Base-by-base conservation (phyloP, 164 flowering plant species). In the Litsea cubeba region DNA sequence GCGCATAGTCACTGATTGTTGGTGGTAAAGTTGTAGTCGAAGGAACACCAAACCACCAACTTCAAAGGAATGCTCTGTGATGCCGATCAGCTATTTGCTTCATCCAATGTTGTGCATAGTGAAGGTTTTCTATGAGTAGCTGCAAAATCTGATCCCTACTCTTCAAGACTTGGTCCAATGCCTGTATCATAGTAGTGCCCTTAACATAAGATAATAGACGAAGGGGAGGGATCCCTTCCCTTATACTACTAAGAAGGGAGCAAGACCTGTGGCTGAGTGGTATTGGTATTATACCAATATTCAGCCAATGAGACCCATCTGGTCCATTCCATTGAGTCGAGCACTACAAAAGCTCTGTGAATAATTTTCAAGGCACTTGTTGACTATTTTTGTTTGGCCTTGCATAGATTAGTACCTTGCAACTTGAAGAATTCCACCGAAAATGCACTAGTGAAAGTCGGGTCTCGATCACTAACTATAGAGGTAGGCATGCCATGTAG, bases 241-340 rank as follows among this genome's bases (percentile, higher is more conserved):
- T 40, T 70, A 73, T 2, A 68, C 12, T 8, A 70, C 73, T 30
- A 70, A 49, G 17, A 35, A 69, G 2, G 74, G 80, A 2, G 73
- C 50, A 57, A 70, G 32, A 12, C 51, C 15, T 2, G 50, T 77
- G 5, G 73, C 2, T 2, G 71, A 22, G 46, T 77, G 74, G 28
- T 28, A n/a, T n/a, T n/a, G n/a, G n/a, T n/a, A n/a, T n/a, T n/a
- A n/a, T 78, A 78, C 62, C 71, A 57, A 17, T 5, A 78, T 57
- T 74, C 77, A 3, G 62, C 71, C 77, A 30, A 71, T 6, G 50
- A 24, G 0, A 78, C 12, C 62, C 69, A 75, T 2, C 46, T 57
- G 0, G 50, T 14, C 75, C 72, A 78, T 2, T 30, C 14, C 18
- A 30, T 2, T 4, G 1, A 68, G 77, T 2, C 5, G 58, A 2